Percentiles rank a stretch among this genome's conserved stretches.
These are phyloP conservation scores for Magnusiomyces paraingens DNA, from an alignment of 1,139 yeast species.

Conservation along the genomic window DNA sequence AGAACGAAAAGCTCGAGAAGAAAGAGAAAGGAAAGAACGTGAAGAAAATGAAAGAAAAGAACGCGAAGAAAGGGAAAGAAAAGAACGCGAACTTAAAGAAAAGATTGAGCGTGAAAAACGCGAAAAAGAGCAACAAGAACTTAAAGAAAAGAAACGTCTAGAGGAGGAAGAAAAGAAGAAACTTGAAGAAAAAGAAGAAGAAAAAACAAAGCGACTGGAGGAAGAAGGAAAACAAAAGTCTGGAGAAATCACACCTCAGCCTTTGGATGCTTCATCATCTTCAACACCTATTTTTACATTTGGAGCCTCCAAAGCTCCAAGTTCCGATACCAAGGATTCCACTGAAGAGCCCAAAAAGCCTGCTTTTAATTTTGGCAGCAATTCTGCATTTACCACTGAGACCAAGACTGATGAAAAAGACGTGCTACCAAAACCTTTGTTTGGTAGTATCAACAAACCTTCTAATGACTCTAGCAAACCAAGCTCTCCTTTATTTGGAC, in stretches of 20 bases:
- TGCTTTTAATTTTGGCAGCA: neutral
- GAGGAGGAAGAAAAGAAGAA: too few species aligned
- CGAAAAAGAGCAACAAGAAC: too few species aligned
- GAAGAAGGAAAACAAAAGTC: neutral
- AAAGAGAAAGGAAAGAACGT: neutral
- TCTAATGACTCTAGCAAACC: neutral
- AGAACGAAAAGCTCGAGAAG: constrained; percentile 5
- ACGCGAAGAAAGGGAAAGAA: constrained; percentile 1
- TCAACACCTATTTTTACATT: neutral
- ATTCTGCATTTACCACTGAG: neutral
- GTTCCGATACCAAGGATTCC: neutral
- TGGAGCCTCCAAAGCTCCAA: neutral
- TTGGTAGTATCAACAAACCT: neutral
- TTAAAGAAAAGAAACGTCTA: too few species aligned
- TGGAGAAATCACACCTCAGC: neutral
- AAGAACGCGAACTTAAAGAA: neutral
- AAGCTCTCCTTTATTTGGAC: too few species aligned
- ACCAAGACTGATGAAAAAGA: neutral
- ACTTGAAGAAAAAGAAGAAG: neutral
- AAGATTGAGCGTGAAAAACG: neutral
- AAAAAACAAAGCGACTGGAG: neutral
- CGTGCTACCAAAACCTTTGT: neutral
- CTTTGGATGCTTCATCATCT: neutral
- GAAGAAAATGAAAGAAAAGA: constrained; percentile 4
- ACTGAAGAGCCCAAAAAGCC: neutral